Conservation (phyloP, 2,329 filamentous ascomycete genomes). For the Aspergillus amoenus region DNA sequence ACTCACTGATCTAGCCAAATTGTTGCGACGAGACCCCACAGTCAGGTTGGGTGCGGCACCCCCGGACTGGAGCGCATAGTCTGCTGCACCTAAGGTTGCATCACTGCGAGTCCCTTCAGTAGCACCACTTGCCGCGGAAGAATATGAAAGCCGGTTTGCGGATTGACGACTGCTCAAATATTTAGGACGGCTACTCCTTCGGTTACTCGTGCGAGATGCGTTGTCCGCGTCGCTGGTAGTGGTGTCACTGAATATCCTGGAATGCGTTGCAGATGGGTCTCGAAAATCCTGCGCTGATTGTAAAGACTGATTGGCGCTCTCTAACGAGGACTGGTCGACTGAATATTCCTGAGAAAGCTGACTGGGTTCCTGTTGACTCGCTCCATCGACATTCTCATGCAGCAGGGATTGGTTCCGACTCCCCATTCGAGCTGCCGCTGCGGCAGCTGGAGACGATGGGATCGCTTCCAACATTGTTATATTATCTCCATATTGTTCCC, state of each 20-base stretch:
- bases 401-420: constrained; percentile 37
- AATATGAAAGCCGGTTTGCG: constrained; percentile 59
- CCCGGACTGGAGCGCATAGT: constrained; percentile 80
- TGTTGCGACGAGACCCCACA: constrained; percentile 34
- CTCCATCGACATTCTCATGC: constrained; percentile 22
- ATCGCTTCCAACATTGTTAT: constrained; percentile 43
- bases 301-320: constrained; percentile 24
- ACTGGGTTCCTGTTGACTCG: constrained; percentile 19
- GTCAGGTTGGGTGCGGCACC: constrained; percentile 61
- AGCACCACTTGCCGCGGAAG: constrained; percentile 55
- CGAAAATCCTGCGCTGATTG: constrained; percentile 29
- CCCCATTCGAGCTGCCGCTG: constrained; percentile 42
- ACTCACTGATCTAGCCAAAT: constrained; percentile 74
- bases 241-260: constrained; percentile 28
- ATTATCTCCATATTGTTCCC: constrained; percentile 26
- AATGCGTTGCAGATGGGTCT: constrained; percentile 25
- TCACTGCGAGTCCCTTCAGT: constrained; percentile 68
- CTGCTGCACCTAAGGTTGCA: constrained; percentile 68
- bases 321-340: constrained; percentile 21
- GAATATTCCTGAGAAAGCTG: constrained; percentile 24
- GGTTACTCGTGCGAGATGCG: constrained; percentile 24
- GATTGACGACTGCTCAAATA: constrained; percentile 57
- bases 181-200: constrained; percentile 50
- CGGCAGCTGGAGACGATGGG: constrained; percentile 47
- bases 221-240: constrained; percentile 24